phyloP scores from a whole-genome alignment of 768 basidiomycete species.

The Suillus americanus region DNA sequence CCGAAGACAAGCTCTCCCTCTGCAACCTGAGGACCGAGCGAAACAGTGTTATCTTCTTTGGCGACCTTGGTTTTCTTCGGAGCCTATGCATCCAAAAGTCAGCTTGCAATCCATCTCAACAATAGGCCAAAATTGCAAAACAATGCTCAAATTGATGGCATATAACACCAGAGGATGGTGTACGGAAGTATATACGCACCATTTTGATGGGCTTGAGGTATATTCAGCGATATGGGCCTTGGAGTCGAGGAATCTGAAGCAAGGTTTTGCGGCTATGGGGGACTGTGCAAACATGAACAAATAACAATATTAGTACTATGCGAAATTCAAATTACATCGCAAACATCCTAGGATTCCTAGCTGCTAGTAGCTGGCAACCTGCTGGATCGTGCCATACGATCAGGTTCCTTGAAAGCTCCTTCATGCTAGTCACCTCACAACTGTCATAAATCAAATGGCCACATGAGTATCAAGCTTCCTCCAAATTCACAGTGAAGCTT shows the following conservation, averaged over 20 bases:
- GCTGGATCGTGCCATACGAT: not conserved
- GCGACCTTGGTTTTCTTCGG: slow-evolving; percentile 81
- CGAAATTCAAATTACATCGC: not conserved
- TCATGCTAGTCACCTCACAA: not conserved
- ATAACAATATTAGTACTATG: not conserved
- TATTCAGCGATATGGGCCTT: slow-evolving; percentile 17
- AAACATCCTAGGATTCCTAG: not conserved
- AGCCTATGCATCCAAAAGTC: slow-evolving; percentile 63
- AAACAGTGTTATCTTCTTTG: slow-evolving; percentile 81
- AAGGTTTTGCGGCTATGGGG: slow-evolving; percentile 4
- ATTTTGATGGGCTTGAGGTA: slow-evolving; percentile 34
- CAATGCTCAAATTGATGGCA: not conserved
- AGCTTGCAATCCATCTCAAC: slow-evolving; percentile 51
- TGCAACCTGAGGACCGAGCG: slow-evolving; percentile 92
- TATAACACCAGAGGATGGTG: not conserved
- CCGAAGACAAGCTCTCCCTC: slow-evolving; percentile 98
- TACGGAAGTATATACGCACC: slow-evolving; percentile 30
- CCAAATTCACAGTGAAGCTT: not conserved
- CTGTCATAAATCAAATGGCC: not conserved
- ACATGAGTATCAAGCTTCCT: not conserved
- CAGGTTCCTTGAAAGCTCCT: not conserved
- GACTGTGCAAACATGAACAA: slow-evolving; percentile 4
- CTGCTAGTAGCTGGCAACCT: not conserved
- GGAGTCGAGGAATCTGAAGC: slow-evolving; percentile 17
- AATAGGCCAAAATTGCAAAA: slow-evolving; percentile 8